These are phyloP conservation scores for Byssoonygena ceratinophila DNA, from an alignment of 2,329 filamentous ascomycete genomes.

Conservation along the genomic window DNA sequence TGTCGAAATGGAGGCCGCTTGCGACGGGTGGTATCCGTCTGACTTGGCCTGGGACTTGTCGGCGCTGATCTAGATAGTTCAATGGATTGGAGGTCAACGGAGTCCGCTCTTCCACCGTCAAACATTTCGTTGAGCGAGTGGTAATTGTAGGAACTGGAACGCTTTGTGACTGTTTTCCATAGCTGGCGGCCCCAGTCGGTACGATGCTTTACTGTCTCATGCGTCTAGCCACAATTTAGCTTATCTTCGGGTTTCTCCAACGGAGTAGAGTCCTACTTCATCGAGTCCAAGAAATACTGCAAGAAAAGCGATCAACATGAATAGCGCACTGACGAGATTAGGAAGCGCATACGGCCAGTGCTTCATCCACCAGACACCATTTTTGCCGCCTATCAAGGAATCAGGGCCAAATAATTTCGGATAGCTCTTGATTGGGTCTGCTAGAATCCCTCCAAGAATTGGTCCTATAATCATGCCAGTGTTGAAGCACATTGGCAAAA, in stretches of 20 bases:
- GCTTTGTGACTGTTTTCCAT: slow-evolving; percentile 27
- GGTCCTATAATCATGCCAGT: slow-evolving; percentile 52
- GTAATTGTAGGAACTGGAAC: slow-evolving; percentile 26
- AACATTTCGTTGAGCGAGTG: slow-evolving; percentile 24
- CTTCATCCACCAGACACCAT: slow-evolving; percentile 54
- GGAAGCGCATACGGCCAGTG: slow-evolving; percentile 60
- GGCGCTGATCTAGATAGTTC: slow-evolving; percentile 11
- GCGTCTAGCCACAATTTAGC: slow-evolving; percentile 22
- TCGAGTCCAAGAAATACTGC: slow-evolving; percentile 55
- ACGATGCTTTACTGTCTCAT: slow-evolving; percentile 31
- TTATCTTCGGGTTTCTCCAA: neutral
- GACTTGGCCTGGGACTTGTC: slow-evolving; percentile 16
- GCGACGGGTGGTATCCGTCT: slow-evolving; percentile 21
- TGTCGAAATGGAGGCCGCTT: slow-evolving; percentile 39
- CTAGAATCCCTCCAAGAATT: slow-evolving; percentile 54
- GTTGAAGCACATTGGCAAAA: slow-evolving; percentile 60
- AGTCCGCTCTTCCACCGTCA: slow-evolving; percentile 22
- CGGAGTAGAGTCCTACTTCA: too few species aligned
- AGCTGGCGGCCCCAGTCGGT: slow-evolving; percentile 35
- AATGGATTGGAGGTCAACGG: slow-evolving; percentile 22
- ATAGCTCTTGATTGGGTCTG: slow-evolving; percentile 54
- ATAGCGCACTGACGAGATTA: slow-evolving; percentile 54
- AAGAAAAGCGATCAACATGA: slow-evolving; percentile 47
- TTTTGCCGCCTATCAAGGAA: slow-evolving; percentile 45
- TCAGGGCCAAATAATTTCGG: slow-evolving; percentile 53